Evolutionary conservation across 2,329 filamentous ascomycete species (phyloP), one percentile per base, ranked within the genome.

Genomic region (Ascochyta pisi): DNA sequence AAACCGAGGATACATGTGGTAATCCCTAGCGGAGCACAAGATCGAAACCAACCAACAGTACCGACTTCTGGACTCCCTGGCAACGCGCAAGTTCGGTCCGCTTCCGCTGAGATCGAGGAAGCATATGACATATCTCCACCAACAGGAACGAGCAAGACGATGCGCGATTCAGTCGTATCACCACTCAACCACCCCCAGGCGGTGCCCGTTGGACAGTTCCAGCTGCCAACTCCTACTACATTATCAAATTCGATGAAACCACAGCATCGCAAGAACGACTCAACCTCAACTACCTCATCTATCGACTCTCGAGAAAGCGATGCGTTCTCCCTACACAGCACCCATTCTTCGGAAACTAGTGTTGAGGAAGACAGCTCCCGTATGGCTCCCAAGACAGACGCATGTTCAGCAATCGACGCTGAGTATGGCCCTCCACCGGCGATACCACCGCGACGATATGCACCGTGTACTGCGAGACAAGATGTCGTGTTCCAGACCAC

Each of bases 331-430:
- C 58, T 65, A 27, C 73, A 77, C 59, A 80, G 77, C 62, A 64
- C 60, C 40, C 64, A 63, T 15, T 76, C 75, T n/a, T 78, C 76
- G 9, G 62, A 70, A 58, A 77, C 76, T 8, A 78, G 76, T 53
- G 54, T 73, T 9, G 76, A 78, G 65, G 54, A 65, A 56, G 62
- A 76, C 58, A 47, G 60, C 62, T 33, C 57, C 24, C 54, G 15
- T 44, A 56, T 48, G 47, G 37, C 44, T 52, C 13, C 44, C 35
- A 53, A 52, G 15, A 59, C 49, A 43, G 57, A 35, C 34, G 52
- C 10, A 47, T 44, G 10, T 6, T 19, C 31, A 35, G n/a, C 16
- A 26, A n/a, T 39, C 5, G 38, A 8, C 15, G 23, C 19, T 43
- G 53, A 56, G 12, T 56, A 35, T 23, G 48, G 48, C 23, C 49